These are phyloP conservation scores for Fomitopsis serialis DNA, from an alignment of 768 basidiomycete species.

Conservation along the genomic window DNA sequence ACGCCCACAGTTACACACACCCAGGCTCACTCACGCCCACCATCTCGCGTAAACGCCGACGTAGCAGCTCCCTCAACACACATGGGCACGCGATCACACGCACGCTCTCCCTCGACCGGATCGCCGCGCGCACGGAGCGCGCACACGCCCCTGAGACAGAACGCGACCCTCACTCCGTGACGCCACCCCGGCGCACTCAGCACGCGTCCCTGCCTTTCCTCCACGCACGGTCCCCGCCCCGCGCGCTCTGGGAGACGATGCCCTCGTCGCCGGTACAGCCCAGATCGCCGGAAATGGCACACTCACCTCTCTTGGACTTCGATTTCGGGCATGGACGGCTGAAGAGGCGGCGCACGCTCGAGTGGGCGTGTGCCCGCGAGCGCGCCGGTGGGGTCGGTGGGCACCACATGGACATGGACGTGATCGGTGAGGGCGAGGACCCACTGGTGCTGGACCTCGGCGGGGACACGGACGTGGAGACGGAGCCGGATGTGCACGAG, in stretches of 20 bases:
- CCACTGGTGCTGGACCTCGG: slow-evolving; percentile 23
- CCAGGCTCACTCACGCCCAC: neutral
- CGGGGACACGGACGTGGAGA: slow-evolving; percentile 50
- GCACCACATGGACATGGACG: neutral
- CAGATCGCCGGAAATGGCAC: slow-evolving; percentile 11
- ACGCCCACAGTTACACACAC: neutral
- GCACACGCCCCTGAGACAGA: slow-evolving; percentile 8
- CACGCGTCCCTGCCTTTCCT: slow-evolving; percentile 9
- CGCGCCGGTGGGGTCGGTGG: slow-evolving; percentile 16
- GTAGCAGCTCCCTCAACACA: slow-evolving; percentile 8
- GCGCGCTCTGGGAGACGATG: slow-evolving; percentile 25
- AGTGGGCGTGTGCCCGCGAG: slow-evolving; percentile 34
- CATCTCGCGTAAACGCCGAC: slow-evolving; percentile 2
- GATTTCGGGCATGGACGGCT: slow-evolving; percentile 18
- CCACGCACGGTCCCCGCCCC: slow-evolving; percentile 8
- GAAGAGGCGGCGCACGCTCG: slow-evolving; percentile 22
- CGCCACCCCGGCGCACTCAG: slow-evolving; percentile 15
- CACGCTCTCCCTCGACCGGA: slow-evolving; percentile 27
- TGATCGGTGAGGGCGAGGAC: slow-evolving; percentile 1
- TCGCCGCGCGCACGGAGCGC: slow-evolving; percentile 28
- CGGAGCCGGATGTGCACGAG: slow-evolving; percentile 44
- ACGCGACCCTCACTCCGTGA: slow-evolving; percentile 14
- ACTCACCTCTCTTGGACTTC: slow-evolving; percentile 6
- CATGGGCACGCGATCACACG: slow-evolving; percentile 4
- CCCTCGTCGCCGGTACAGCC: slow-evolving; percentile 23